Base-by-base conservation (phyloP, 2,329 filamentous ascomycete species). In the Diaporthe eres region DNA sequence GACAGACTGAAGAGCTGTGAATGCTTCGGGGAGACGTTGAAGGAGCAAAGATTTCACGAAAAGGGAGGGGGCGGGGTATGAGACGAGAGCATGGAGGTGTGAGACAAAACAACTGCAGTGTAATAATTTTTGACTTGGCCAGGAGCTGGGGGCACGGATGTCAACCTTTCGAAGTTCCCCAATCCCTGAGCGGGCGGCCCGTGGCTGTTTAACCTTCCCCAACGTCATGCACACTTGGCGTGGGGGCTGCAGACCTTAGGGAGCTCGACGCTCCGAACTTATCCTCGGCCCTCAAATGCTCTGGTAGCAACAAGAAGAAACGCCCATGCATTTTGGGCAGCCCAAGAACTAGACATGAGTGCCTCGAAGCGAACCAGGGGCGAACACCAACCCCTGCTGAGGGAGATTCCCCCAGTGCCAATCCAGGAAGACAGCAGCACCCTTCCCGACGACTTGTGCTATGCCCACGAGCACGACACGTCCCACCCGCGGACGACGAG, bases 391-490 rank as follows among this genome's bases (percentile, higher is more conserved):
- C 71, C 71, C 10, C 19, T 73, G 4, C 60, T 73, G 2, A 65
- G 71, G 22, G 58, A 44, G 8, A 22, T 73, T 2, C 22, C 71
- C 2, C 71, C 71, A 1, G 37, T 42, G 34, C 71, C 71, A 3
- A 49, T 65, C 39, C 25, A 65, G 4, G 71, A 73, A 34, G 71
- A 57, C 37, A 53, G 31, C 49, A 28, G 34, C 47, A 49, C 28
- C 25, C n/a, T 10, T 5, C 34, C 37, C 19, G 60, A 42, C 12
- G 71, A 42, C 25, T 12, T 63, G 37, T 65, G 58, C 37, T 8
- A 65, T 5, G 58, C 58, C 49, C 37, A 73, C 25, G 71, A 65
- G 34, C 71, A 73, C 25, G 47, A 72, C 47, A 72, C 71, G 2
- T 31, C 55, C 0, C 71, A 65, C 42, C 25, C 37, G 7, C 47